Evolutionary conservation across 768 basidiomycete genomes (phyloP), one percentile per base, ranked within the genome.

Genomic region (Amylocystis lapponica): DNA sequence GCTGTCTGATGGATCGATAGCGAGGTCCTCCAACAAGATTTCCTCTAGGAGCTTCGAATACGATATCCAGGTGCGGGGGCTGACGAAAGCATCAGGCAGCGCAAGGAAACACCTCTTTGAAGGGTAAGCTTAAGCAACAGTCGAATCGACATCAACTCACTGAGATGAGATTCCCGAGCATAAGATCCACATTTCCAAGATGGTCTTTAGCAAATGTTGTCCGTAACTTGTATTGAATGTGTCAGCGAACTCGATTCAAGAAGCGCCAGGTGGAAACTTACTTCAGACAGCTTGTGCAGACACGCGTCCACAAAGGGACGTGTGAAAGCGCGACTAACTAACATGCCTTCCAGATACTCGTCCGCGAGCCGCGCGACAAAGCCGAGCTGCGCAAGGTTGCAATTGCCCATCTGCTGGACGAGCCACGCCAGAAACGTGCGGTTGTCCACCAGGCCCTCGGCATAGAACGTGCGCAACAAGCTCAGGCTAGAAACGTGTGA

Each of bases 311-410:
- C 71, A 47, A 91, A 77, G 3, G 81, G 85, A 22, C 72, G 75
- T 11, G 81, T 69, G 38, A 91, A 66, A 1, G 85, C 76, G n/a
- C 86, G 77, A 51, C 72, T 81, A 13, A 64, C 63, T 12, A 82
- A 60, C 59, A 91, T 75, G 17, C 79, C 85, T 34, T 80, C 78
- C 4, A 88, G 62, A 59, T 90, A 91, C 58, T 90, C 87, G 52
- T 91, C 85, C 5, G 75, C 78, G n/a, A 92, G 65, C 38, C 82
- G 75, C 21, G 75, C 76, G 11, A 90, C 64, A 56, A 92, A 90
- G 3, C 81, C 83, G 12, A 79, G 76, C 64, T 92, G 88, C 3
- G 89, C 87, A 21, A 90, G 73, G 57, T 90, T 91, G 55, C 83
- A 88, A 3, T 67, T 70, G n/a, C 61, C 57, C 76, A 86, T 79